These are phyloP conservation scores for Elongisporangium undulatum DNA, from an alignment of 352 stramenopile species.

Conservation along the genomic window DNA sequence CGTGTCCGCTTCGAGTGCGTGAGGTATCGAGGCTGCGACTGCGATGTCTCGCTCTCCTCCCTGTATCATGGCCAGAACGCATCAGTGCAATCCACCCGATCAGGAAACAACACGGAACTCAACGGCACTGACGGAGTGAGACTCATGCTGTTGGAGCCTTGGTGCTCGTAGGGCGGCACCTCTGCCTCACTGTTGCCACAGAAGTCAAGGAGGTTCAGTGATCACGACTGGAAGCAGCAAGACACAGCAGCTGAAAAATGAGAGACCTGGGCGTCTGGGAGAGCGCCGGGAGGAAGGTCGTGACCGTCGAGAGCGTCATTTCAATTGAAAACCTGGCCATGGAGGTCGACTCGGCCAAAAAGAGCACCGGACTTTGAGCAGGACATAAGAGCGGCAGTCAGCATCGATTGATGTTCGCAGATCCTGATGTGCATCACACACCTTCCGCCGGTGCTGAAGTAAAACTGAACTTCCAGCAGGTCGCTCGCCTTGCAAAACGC, in stretches of 20 bases:
- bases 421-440: constrained; percentile 7
- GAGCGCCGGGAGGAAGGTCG: constrained; percentile 64
- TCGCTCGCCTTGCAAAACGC: constrained; percentile 79
- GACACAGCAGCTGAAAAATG: too few relatives aligned
- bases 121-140: neutral
- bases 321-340: constrained; percentile 69
- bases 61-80: neutral
- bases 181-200: constrained; percentile 26
- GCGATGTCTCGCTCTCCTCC: constrained; percentile 37
- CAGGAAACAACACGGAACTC: neutral
- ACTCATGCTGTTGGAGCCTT: neutral
- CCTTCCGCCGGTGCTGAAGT: constrained; percentile 65
- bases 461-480: constrained; percentile 67
- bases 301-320: constrained; percentile 79
- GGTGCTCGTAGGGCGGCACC: constrained; percentile 12
- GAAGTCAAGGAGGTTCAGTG: neutral
- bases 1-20: constrained; percentile 53
- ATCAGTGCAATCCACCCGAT: neutral
- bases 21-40: constrained; percentile 52
- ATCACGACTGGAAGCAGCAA: neutral
- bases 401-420: constrained; percentile 2
- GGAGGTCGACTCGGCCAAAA: constrained; percentile 66
- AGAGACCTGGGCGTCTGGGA: constrained; percentile 48
- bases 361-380: constrained; percentile 55
- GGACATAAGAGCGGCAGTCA: neutral